A percentile compares a stretch with the other conserved stretches of the same genome.
Conservation (phyloP, 208 protist species). For the Angomonas ambiguus region DNA sequence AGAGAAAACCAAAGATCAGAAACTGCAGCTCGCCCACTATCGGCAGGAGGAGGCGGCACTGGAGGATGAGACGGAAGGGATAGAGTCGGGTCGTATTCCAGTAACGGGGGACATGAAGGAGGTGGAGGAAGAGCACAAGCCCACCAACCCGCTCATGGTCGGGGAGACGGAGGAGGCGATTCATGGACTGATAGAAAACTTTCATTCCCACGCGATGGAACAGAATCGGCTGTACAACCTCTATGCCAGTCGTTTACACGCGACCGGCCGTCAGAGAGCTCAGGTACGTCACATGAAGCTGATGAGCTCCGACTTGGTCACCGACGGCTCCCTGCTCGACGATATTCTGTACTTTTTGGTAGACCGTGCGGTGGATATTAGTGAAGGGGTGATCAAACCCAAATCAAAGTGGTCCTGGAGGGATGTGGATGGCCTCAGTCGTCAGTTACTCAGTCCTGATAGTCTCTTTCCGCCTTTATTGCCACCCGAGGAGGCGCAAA, state of each 20-base stretch:
- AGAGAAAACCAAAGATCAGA: conserved; percentile 34
- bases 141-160: background rate
- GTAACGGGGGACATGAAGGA: conserved; percentile 2
- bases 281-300: conserved; percentile 71
- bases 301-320: conserved; percentile 66
- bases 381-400: conserved; percentile 33
- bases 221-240: conserved; percentile 50
- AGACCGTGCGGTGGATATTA: conserved; percentile 73
- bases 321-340: conserved; percentile 61
- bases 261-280: conserved; percentile 51
- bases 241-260: conserved; percentile 56
- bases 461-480: conserved; percentile 72
- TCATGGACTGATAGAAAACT: conserved; percentile 53
- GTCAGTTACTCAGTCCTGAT: conserved; percentile 39
- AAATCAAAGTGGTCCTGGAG: conserved; percentile 50
- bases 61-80: conserved; percentile 18
- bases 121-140: conserved; percentile 15
- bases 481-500: conserved; percentile 17
- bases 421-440: conserved; percentile 79
- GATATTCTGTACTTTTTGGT: conserved; percentile 82
- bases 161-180: conserved; percentile 39
- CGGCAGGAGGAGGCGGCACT: conserved; percentile 20
- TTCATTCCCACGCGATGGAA: conserved; percentile 53
- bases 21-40: conserved; percentile 23
- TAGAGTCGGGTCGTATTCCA: background rate